Conservation (phyloP, 2,329 filamentous ascomycete genomes). For the Venturia nashicola region DNA sequence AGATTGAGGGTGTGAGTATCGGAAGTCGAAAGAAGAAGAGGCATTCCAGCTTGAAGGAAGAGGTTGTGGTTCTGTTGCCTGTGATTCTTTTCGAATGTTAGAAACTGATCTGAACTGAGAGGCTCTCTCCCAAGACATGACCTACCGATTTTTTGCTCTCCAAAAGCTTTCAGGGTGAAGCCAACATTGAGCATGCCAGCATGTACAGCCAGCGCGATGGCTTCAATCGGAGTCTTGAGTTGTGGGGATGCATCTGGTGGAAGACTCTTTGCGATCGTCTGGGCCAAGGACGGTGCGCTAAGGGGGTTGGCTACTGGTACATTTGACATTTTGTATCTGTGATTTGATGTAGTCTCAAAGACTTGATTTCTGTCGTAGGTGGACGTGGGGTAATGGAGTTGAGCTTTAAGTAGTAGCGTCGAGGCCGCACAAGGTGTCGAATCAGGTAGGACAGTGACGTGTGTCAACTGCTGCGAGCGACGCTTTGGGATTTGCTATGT, state of each 20-base stretch:
- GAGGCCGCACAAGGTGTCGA: not conserved
- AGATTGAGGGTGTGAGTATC: constrained; percentile 77
- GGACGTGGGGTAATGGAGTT: not conserved
- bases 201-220: constrained; percentile 71
- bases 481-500: not conserved
- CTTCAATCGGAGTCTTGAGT: constrained; percentile 64
- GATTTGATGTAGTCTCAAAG: not conserved
- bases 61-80: constrained; percentile 41
- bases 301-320: not conserved
- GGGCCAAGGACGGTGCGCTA: constrained; percentile 18
- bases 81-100: constrained; percentile 10
- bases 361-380: not conserved
- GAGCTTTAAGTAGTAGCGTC: not conserved
- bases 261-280: constrained; percentile 31
- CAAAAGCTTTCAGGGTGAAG: constrained; percentile 72
- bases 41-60: constrained; percentile 74
- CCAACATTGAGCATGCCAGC: constrained; percentile 69
- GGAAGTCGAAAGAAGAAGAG: constrained; percentile 60
- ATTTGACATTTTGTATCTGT: not conserved
- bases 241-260: constrained; percentile 26
- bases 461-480: not conserved
- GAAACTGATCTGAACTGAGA: not conserved
- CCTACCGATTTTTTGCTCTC: constrained; percentile 60
- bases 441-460: not conserved
- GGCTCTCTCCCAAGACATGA: not conserved